Conservation (phyloP, 2,329 filamentous ascomycete species). For the Aureobasidium mangrovei region DNA sequence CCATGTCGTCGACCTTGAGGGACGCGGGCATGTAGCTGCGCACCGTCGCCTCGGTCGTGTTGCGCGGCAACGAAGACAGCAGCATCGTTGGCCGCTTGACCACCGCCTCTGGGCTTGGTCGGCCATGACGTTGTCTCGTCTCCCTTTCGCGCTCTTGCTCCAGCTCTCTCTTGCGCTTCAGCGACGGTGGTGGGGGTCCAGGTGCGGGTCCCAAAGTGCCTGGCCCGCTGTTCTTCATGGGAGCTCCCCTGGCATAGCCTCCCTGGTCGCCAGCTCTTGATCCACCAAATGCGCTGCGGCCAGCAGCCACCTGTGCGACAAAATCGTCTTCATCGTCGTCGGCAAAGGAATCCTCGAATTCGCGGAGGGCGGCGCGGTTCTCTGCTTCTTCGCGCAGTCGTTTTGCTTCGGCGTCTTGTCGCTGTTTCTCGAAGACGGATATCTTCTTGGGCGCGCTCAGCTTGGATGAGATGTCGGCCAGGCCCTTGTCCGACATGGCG, state of each 20-base stretch:
- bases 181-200: slow-evolving; percentile 22
- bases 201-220: slow-evolving; percentile 40
- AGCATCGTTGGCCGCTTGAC: slow-evolving; percentile 40
- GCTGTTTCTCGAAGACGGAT: slow-evolving; percentile 80
- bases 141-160: slow-evolving; percentile 17
- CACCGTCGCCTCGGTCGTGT: slow-evolving; percentile 41
- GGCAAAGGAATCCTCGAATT: slow-evolving; percentile 76
- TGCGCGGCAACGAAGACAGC: slow-evolving; percentile 45
- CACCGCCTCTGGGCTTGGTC: neutral
- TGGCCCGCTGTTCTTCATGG: slow-evolving; percentile 39
- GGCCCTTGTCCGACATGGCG: slow-evolving; percentile 3
- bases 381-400: slow-evolving; percentile 75
- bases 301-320: slow-evolving; percentile 24
- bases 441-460: slow-evolving; percentile 68
- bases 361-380: slow-evolving; percentile 76
- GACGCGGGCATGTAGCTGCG: slow-evolving; percentile 43
- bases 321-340: slow-evolving; percentile 35
- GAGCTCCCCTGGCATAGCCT: slow-evolving; percentile 22
- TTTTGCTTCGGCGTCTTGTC: slow-evolving; percentile 83
- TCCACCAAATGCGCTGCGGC: slow-evolving; percentile 19
- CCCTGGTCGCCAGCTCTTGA: slow-evolving; percentile 1
- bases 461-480: slow-evolving; percentile 38
- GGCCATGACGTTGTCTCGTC: neutral
- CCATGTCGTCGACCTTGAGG: slow-evolving; percentile 65
- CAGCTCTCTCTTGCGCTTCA: slow-evolving; percentile 27